These are phyloP conservation scores for Kwoniella sp. DNA, from an alignment of 768 basidiomycete genomes.

Conservation along the genomic window DNA sequence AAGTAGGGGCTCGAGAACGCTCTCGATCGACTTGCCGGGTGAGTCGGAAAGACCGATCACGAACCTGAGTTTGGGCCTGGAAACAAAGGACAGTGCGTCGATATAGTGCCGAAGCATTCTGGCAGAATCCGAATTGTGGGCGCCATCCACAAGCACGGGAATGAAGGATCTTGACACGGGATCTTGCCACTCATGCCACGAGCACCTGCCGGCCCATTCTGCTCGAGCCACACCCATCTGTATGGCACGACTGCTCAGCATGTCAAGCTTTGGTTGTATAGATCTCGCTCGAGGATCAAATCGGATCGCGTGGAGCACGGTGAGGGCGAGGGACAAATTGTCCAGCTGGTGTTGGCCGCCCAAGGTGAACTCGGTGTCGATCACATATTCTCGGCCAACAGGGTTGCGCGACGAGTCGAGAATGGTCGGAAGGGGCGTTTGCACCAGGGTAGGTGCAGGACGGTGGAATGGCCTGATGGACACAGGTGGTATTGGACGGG, in stretches of 20 bases:
- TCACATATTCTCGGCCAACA: background rate
- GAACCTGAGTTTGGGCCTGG: constrained; percentile 62
- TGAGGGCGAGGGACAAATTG: constrained; percentile 74
- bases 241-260: constrained; percentile 63
- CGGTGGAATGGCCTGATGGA: constrained; percentile 16
- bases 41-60: constrained; percentile 83
- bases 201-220: constrained; percentile 81
- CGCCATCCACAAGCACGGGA: constrained; percentile 79
- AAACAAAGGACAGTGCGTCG: constrained; percentile 56
- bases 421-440: constrained; percentile 21
- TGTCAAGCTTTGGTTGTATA: constrained; percentile 44
- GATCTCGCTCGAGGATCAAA: constrained; percentile 53
- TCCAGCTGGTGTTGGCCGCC: constrained; percentile 81
- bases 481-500: background rate
- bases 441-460: constrained; percentile 19
- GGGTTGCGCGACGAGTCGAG: constrained; percentile 7
- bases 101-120: constrained; percentile 70
- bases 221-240: constrained; percentile 64
- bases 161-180: constrained; percentile 48
- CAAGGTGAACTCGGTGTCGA: constrained; percentile 62
- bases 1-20: constrained; percentile 73
- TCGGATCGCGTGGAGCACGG: constrained; percentile 66
- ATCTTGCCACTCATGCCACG: constrained; percentile 58
- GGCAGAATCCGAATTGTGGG: constrained; percentile 85
- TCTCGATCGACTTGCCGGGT: constrained; percentile 75